These are phyloP conservation scores for Pestalotiopsis sp. DNA, from an alignment of 2,329 filamentous ascomycete genomes.

Conservation along the genomic window DNA sequence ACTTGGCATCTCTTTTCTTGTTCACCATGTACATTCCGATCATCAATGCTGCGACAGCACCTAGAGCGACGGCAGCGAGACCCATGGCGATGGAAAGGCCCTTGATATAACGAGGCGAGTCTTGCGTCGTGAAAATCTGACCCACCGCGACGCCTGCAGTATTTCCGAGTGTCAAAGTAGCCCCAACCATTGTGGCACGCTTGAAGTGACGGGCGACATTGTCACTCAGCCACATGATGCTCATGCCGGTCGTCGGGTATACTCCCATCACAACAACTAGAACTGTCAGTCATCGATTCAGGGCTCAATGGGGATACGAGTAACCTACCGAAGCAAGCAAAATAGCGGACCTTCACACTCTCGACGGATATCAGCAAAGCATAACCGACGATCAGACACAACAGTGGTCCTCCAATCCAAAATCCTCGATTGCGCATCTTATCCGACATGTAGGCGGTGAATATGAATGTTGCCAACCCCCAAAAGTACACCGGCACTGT, in stretches of 20 bases:
- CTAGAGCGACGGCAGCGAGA: conserved; percentile 27
- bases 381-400: conserved; percentile 33
- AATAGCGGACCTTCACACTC: conserved; percentile 30
- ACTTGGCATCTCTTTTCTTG: conserved; percentile 25
- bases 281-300: background rate
- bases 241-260: conserved; percentile 35
- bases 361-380: conserved; percentile 30
- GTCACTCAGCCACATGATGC: conserved; percentile 49
- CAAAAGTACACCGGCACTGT: conserved; percentile 37
- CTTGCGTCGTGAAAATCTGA: conserved; percentile 41
- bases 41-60: conserved; percentile 28
- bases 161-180: conserved; percentile 50
- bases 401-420: conserved; percentile 24
- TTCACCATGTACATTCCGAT: conserved; percentile 29
- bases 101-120: conserved; percentile 32
- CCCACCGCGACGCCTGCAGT: conserved; percentile 50
- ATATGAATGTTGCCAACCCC: conserved; percentile 26
- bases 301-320: background rate
- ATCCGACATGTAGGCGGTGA: conserved; percentile 30
- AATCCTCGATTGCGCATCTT: conserved; percentile 24
- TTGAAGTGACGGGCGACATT: conserved; percentile 51
- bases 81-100: conserved; percentile 33
- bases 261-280: conserved; percentile 28
- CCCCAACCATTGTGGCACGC: conserved; percentile 47
- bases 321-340: conserved; percentile 25